Evolutionary conservation across 768 basidiomycete species (phyloP).

Genomic region (Pleurotus tuber-regium): DNA sequence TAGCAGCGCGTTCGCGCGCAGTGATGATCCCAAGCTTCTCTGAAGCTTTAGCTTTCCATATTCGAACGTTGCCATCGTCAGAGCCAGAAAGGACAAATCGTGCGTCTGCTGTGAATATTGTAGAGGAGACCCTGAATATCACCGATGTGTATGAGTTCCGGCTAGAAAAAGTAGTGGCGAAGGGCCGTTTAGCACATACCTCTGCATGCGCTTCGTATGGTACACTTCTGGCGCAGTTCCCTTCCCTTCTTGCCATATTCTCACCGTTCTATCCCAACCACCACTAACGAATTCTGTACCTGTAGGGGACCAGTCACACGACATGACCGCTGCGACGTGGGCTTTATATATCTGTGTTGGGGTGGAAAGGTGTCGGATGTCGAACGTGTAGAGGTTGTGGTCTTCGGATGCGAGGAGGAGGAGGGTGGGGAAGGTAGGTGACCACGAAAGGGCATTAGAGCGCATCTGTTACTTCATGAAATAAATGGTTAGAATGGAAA

Average conservation of each 20-base stretch:
- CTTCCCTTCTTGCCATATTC: conserved; percentile 88
- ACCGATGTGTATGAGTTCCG: neutral
- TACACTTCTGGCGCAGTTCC: conserved; percentile 88
- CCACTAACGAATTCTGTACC: conserved; percentile 95
- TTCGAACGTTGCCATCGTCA: conserved; percentile 91
- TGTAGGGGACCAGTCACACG: conserved; percentile 96
- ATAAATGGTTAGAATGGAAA: neutral
- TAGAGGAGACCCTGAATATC: conserved; percentile 72
- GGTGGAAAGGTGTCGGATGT: conserved; percentile 77
- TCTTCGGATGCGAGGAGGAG: conserved; percentile 97
- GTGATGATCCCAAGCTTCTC: conserved; percentile 92
- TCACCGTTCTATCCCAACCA: conserved; percentile 92
- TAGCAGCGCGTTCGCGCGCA: conserved; percentile 83
- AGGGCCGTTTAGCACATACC: too few species aligned
- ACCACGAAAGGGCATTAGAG: conserved; percentile 90
- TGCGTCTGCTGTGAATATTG: conserved; percentile 86
- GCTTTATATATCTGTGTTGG: conserved; percentile 96
- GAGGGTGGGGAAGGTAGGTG: conserved; percentile 90
- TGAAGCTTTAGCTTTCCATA: conserved; percentile 93
- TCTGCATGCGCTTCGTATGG: conserved; percentile 99
- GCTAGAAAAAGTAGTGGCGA: too few species aligned
- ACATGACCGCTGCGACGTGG: conserved; percentile 95
- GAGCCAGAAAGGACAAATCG: conserved; percentile 90
- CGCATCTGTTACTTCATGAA: conserved; percentile 55
- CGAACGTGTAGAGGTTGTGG: conserved; percentile 97